A percentile compares a stretch with the other conserved stretches of the same genome.
Conservation (phyloP, 192 early-diverging fungal species). For the Phlyctochytrium bullatum region DNA sequence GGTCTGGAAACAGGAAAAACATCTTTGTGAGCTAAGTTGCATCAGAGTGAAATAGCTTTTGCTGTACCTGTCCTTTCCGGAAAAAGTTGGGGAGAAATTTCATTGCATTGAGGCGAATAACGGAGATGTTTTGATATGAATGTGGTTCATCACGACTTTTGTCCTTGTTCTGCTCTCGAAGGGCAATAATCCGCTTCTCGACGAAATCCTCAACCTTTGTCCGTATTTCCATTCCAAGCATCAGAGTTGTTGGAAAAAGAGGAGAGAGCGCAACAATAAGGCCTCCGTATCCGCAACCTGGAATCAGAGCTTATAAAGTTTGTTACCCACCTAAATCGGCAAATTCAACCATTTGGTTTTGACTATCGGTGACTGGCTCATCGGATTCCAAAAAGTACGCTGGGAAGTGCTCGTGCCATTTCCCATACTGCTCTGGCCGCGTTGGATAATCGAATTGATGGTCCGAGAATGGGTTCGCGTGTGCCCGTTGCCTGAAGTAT, state of each 20-base stretch:
- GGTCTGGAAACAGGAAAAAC: constrained; percentile 98
- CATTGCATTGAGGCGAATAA: constrained; percentile 98
- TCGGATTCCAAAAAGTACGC: constrained; percentile 41
- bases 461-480: constrained; percentile 97
- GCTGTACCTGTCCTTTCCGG: constrained; percentile 76
- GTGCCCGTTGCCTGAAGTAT: constrained; percentile 79
- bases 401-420: constrained; percentile 86
- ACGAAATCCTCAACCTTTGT: constrained; percentile 94
- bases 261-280: constrained; percentile 80
- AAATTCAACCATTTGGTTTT: constrained; percentile 71
- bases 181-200: constrained; percentile 79
- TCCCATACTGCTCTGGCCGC: constrained; percentile 74
- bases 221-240: constrained; percentile 99
- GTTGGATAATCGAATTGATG: constrained; percentile 86
- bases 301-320: not conserved
- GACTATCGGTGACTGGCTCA: constrained; percentile 27
- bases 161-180: constrained; percentile 44
- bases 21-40: constrained; percentile 78
- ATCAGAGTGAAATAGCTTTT: not conserved
- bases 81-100: constrained; percentile 99
- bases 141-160: constrained; percentile 54
- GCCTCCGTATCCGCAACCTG: constrained; percentile 94
- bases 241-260: constrained; percentile 86
- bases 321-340: constrained; percentile 77
- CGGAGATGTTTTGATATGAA: constrained; percentile 93